These are phyloP conservation scores for Nannochloropsis salina DNA, from an alignment of 108 stramenopile species.

Conservation along the genomic window DNA sequence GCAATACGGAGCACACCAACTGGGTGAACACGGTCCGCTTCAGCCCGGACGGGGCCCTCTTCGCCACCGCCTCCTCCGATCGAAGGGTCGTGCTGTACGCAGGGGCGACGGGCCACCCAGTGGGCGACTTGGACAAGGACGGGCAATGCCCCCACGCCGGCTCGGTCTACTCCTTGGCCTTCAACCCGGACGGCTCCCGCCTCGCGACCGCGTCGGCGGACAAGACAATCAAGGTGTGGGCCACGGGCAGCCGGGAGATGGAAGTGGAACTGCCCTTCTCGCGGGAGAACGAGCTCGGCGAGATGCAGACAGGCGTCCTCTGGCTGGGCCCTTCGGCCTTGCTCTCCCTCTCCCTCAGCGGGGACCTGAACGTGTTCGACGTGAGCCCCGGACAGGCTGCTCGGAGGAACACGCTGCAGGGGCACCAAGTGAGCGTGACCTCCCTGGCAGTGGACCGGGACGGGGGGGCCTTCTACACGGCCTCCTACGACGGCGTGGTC, in stretches of 20 bases:
- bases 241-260: constrained; percentile 34
- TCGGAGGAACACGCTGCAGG: constrained; percentile 54
- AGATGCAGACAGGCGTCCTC: constrained; percentile 59
- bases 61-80: neutral
- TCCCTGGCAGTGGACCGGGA: constrained; percentile 66
- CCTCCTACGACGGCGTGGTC: constrained; percentile 80
- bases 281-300: constrained; percentile 58
- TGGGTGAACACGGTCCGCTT: constrained; percentile 77
- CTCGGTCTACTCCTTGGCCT: constrained; percentile 78
- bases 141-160: constrained; percentile 56
- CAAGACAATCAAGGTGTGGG: constrained; percentile 74
- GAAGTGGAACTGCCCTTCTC: no score
- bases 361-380: constrained; percentile 68
- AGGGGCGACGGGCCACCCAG: constrained; percentile 44
- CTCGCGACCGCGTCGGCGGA: constrained; percentile 82
- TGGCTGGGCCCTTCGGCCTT: constrained; percentile 50
- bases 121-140: constrained; percentile 50
- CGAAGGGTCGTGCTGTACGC: constrained; percentile 42
- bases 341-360: constrained; percentile 72
- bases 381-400: constrained; percentile 11
- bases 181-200: constrained; percentile 63
- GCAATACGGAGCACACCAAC: constrained; percentile 59
- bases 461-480: constrained; percentile 66
- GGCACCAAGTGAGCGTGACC: constrained; percentile 73
- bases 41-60: constrained; percentile 61